A percentile compares a stretch with the other conserved stretches of the same genome.
phyloP scores from a whole-genome alignment of 2,329 filamentous ascomycete genomes.

The Penicillium sp. region DNA sequence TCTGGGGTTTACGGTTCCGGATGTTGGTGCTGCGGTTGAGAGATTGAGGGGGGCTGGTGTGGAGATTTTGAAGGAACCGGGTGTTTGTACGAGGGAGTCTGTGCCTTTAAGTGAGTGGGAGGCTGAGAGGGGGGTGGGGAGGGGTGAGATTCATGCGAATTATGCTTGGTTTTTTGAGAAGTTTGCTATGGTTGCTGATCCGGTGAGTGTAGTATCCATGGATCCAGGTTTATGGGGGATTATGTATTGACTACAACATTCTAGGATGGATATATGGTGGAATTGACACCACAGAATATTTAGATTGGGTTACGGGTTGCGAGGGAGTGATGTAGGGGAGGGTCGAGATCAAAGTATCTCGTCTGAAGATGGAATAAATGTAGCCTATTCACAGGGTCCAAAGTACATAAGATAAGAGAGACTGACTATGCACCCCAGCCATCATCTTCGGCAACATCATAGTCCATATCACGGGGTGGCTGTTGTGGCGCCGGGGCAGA shows the following conservation, averaged over 20 bases:
- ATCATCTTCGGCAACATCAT: constrained; percentile 54
- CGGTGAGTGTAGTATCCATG: constrained; percentile 28
- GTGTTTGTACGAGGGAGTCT: constrained; percentile 26
- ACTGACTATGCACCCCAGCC: constrained; percentile 36
- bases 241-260: background rate
- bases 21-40: constrained; percentile 32
- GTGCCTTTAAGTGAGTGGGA: constrained; percentile 39
- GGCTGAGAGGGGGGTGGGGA: constrained; percentile 31
- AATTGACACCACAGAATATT: constrained; percentile 34
- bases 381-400: constrained; percentile 2
- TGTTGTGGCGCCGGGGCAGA: constrained; percentile 15
- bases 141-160: constrained; percentile 34
- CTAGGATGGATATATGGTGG: constrained; percentile 38
- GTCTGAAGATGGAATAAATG: background rate
- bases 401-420: constrained; percentile 5
- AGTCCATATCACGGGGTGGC: constrained; percentile 44
- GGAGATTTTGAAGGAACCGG: constrained; percentile 36
- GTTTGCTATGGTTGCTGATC: constrained; percentile 42
- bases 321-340: background rate
- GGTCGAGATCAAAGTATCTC: background rate
- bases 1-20: constrained; percentile 41
- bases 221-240: background rate
- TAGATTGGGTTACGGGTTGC: background rate
- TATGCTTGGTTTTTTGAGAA: constrained; percentile 36
- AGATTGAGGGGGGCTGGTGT: constrained; percentile 32